Base-by-base conservation (phyloP, 73 alveolate species). In the Paramecium primaurelia region DNA sequence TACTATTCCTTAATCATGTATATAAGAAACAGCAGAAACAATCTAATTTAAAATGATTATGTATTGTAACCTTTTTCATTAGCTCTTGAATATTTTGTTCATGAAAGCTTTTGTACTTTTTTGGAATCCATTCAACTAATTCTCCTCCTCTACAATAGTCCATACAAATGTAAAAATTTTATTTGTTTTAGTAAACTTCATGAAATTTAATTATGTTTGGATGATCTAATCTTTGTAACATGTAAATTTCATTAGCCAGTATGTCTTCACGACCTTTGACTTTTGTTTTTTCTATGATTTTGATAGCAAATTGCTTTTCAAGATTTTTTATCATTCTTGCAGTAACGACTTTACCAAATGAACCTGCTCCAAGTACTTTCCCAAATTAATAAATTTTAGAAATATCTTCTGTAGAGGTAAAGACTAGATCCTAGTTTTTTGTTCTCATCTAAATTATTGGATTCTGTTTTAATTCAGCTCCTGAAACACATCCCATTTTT, bases 1-100 rank as follows among this genome's bases (percentile, higher is more conserved):
- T 28, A 98, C 96, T 58, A 98, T 94, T 14, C 97, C 97, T 45
- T 95, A 91, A 51, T 93, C 92, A 95, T 98, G 99, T 64, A 97
- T 93, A 93, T 98, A 98, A 49, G 96, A 96, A 2, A 97, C 96
- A 7, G 99, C 99, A 36, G 93, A 87, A 5, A 14, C 45, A 26
- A 87, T 68, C 86, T 87, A 64, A 42, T 37, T 58, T 38, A 86
- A 6, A 22, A 54, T 87, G 11, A 36, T 14, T 4, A 38, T 45
- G 9, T 54, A 18, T 58, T 37, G 36, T 58, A 40, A 87, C 73
- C 58, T 87, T 87, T 32, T 22, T 59, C 87, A 87, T 87, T 22
- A 87, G 40, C 45, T 40, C 42, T 54, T 73, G 59, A 0, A 77
- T 73, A 37, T 87, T 49, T 64, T 37, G 11, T 87, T 87, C 93